Evolutionary conservation across 139 green algal genomes (phyloP).

Genomic region (Chlorella sp.): DNA sequence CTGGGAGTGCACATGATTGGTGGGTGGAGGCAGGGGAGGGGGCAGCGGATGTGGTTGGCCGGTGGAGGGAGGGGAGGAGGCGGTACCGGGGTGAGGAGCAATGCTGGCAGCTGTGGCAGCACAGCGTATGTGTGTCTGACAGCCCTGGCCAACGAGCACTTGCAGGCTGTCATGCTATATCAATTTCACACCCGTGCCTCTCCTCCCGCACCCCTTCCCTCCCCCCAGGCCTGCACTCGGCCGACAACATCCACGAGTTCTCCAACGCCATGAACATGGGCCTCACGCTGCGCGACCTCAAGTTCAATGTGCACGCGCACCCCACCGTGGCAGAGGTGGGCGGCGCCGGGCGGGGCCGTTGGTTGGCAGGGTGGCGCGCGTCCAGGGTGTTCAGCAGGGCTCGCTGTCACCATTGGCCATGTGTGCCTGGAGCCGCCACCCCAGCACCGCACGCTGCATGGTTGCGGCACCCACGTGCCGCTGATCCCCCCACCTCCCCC

Average conservation of each 20-base stretch:
- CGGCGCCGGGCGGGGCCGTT: not conserved
- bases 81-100: no score
- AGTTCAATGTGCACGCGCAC: conserved; percentile 99
- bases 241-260: conserved; percentile 99
- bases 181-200: no score
- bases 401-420: not conserved
- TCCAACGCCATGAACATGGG: conserved; percentile 93
- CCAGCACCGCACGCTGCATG: no score
- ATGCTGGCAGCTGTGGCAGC: no score
- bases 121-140: no score
- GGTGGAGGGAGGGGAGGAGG: no score
- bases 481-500: not conserved
- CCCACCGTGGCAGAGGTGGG: conserved; percentile 93
- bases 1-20: conserved; percentile 94
- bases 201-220: no score
- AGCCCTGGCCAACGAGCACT: no score
- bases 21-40: no score
- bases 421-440: not conserved
- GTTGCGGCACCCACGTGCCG: not conserved
- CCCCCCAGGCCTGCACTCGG: conserved; percentile 84
- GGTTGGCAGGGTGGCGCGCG: not conserved
- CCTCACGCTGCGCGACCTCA: conserved; percentile 81
- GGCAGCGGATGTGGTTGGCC: no score
- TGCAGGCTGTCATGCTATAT: no score
- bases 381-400: not conserved